Evolutionary conservation across 768 basidiomycete species (phyloP).

Genomic region (Termitomyces sp.): DNA sequence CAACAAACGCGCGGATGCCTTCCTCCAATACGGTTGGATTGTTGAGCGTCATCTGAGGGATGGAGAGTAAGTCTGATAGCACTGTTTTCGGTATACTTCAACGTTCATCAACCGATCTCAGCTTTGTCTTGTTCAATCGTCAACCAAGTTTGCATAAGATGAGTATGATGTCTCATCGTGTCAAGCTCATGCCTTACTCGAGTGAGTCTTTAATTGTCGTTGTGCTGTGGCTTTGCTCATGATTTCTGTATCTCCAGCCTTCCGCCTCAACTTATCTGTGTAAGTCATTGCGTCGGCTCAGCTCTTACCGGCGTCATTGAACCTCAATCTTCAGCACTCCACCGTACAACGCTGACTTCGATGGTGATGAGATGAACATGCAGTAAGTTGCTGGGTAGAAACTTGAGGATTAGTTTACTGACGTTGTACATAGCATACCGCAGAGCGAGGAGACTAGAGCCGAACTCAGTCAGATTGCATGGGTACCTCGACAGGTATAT

Average conservation of each 20-base stretch:
- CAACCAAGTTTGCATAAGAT: slow-evolving; percentile 99
- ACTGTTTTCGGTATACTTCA: not conserved
- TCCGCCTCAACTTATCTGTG: slow-evolving; percentile 97
- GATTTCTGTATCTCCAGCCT: slow-evolving; percentile 56
- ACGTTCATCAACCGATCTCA: slow-evolving; percentile 21
- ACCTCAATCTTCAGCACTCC: slow-evolving; percentile 58
- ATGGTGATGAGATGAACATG: slow-evolving; percentile 99
- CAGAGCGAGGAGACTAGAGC: slow-evolving; percentile 98
- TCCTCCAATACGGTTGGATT: slow-evolving; percentile 97
- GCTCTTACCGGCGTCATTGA: slow-evolving; percentile 20
- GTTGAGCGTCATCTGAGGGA: slow-evolving; percentile 97
- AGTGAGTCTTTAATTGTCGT: slow-evolving; percentile 48
- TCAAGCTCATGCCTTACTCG: slow-evolving; percentile 96
- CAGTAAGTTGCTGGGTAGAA: slow-evolving; percentile 60
- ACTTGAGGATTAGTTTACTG: not conserved
- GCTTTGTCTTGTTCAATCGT: slow-evolving; percentile 93
- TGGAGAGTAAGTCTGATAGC: slow-evolving; percentile 75
- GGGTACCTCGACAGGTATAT: slow-evolving; percentile 91
- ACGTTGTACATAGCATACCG: slow-evolving; percentile 60
- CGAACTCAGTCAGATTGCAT: slow-evolving; percentile 96
- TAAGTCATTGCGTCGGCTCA: slow-evolving; percentile 38
- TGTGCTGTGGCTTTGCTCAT: slow-evolving; percentile 3
- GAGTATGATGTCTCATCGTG: slow-evolving; percentile 99
- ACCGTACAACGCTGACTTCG: slow-evolving; percentile 99
- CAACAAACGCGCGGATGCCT: slow-evolving; percentile 93